These are phyloP conservation scores for Nothomitra cinnamomea DNA, from an alignment of 2,329 filamentous ascomycete genomes.

Conservation along the genomic window DNA sequence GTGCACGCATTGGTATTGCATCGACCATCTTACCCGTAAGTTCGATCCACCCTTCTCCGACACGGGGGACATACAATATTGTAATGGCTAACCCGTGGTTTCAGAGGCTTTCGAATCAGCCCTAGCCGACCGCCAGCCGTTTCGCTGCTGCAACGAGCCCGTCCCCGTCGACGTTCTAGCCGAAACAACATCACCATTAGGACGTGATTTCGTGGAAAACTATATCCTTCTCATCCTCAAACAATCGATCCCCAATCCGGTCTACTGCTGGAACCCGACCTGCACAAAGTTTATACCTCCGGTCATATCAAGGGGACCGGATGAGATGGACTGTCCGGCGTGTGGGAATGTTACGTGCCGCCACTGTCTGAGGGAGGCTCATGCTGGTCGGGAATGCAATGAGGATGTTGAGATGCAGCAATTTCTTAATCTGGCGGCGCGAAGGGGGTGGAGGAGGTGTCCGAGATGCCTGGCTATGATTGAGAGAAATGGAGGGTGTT, in stretches of 20 bases:
- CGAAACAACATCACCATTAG: neutral
- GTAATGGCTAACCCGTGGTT: neutral
- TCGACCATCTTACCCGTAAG: neutral
- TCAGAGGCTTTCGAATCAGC: neutral
- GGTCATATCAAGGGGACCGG: neutral
- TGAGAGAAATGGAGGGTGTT: neutral
- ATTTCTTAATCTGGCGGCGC: neutral
- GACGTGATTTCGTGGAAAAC: neutral
- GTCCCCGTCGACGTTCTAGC: neutral
- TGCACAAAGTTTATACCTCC: neutral
- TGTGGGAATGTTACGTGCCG: neutral
- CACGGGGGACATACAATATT: neutral
- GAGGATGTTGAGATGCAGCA: neutral
- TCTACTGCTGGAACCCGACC: neutral
- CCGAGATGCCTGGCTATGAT: neutral
- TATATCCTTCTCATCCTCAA: neutral
- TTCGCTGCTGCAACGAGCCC: neutral
- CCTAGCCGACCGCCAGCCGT: neutral
- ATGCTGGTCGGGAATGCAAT: neutral
- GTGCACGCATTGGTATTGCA: neutral
- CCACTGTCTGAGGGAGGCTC: neutral
- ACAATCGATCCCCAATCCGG: neutral
- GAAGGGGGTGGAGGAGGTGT: neutral
- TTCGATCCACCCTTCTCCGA: neutral
- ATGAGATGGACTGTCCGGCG: neutral